Evolutionary conservation across 768 basidiomycete genomes (phyloP), one percentile per base, ranked within the genome.

Genomic region (Tricholoma hemisulphureum): DNA sequence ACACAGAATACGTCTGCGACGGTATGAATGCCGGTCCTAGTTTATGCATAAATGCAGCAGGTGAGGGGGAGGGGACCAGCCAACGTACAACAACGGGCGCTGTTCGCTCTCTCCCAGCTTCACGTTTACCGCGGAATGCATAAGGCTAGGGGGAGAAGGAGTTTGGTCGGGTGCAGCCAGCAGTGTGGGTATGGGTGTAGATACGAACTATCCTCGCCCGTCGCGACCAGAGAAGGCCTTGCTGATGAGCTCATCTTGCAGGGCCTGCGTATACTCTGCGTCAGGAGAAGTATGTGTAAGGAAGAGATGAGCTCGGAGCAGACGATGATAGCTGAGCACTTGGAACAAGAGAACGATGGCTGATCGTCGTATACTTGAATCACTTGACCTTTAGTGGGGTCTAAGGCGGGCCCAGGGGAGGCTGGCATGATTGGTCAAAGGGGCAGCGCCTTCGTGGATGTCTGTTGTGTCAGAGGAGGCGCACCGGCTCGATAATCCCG

Each of bases 191-290:
- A 10, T 37, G 32, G 31, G 26, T 31, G 18, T 21, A 28, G 59
- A 35, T 32, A 83, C 89, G 70, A 63, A 85, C 91, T 84, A 92
- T 65, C 90, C 91, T 58, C 88, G 78, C 2, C 91, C 91, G 48
- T 93, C 91, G 65, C 91, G 76, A 5, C 91, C 91, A 24, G 89
- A 87, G 73, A 93, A 93, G 0, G 89, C 76, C 67, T 93, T 93
- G 75, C 88, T 91, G 59, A 93, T 90, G 20, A 92, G 71, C 63
- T 93, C 91, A 61, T 93, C 91, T 69, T 93, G 90, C 14, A 93
- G 77, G 20, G 86, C 82, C 90, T 92, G 58, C 60, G 55, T 51
- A 48, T 52, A n/a, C n/a, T n/a, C n/a, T 51, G 16, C 14, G 31
- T 34, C 49, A 55, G 26, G 11, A 39, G 24, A n/a, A 11, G 21